A percentile compares a stretch with the other conserved stretches of the same genome.
Evolutionary conservation across 768 basidiomycete species (phyloP).

Genomic region (Russula sp.): DNA sequence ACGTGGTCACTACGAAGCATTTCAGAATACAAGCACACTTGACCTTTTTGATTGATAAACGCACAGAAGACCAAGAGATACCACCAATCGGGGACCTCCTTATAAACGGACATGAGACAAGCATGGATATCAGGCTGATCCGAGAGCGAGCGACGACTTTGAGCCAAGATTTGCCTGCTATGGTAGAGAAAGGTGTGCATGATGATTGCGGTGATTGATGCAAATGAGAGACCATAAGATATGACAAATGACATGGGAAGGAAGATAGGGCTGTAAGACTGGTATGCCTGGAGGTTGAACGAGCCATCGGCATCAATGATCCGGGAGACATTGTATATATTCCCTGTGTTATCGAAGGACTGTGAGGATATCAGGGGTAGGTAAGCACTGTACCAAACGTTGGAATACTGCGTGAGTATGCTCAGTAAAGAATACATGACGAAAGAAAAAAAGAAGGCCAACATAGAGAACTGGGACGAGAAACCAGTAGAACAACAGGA

Average conservation of each 20-base stretch:
- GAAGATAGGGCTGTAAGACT: conserved; percentile 55
- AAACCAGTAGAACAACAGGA: conserved; percentile 66
- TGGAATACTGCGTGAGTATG: neutral
- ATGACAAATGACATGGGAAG: conserved; percentile 66
- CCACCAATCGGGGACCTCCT: too few relatives aligned
- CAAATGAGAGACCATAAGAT: conserved; percentile 59
- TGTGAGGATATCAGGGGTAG: conserved; percentile 48
- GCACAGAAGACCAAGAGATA: too few relatives aligned
- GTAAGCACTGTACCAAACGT: conserved; percentile 25
- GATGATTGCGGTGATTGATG: too few relatives aligned
- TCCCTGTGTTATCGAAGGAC: conserved; percentile 63
- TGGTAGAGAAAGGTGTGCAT: too few relatives aligned
- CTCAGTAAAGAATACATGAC: neutral
- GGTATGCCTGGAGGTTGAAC: conserved; percentile 51
- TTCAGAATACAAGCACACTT: too few relatives aligned
- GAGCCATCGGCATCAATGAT: conserved; percentile 51
- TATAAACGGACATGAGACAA: too few relatives aligned
- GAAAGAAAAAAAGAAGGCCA: neutral
- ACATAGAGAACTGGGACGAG: conserved; percentile 49
- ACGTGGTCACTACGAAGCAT: conserved; percentile 45
- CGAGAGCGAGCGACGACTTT: too few relatives aligned
- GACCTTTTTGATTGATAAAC: too few relatives aligned
- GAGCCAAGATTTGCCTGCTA: too few relatives aligned
- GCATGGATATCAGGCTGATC: too few relatives aligned
- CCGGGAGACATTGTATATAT: conserved; percentile 48